Evolutionary conservation across 257 asterid species (phyloP).

Genomic region (Solanum okadae): DNA sequence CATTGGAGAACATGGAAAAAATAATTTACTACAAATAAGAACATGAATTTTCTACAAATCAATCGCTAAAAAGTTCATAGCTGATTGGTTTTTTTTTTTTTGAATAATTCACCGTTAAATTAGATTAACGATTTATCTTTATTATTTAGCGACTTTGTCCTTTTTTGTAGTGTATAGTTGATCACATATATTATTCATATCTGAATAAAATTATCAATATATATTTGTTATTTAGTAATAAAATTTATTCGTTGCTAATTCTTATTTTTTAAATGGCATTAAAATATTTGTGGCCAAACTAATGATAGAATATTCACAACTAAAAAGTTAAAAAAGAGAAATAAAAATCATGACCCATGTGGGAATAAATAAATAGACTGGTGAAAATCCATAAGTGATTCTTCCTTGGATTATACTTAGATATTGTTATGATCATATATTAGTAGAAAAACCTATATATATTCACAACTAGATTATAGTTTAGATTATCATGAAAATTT

Average conservation of each 20-base stretch:
- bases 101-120: not conserved
- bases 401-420: not conserved
- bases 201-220: too few species aligned
- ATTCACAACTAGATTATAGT: not conserved
- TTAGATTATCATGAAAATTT: not conserved
- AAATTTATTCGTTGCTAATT: not conserved
- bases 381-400: not conserved
- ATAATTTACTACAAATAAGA: too few species aligned
- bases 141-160: not conserved
- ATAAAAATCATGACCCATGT: not conserved
- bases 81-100: not conserved
- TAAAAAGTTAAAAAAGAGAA: not conserved
- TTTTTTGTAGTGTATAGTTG: not conserved
- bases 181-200: not conserved
- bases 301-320: not conserved
- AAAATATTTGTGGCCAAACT: not conserved
- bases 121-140: not conserved
- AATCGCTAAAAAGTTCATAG: not conserved
- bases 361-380: not conserved
- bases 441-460: not conserved
- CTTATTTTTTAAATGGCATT: not conserved
- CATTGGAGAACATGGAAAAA: not conserved
- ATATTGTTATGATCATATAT: not conserved
- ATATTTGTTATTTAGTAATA: not conserved
- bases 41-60: too few species aligned